phyloP scores from a whole-genome alignment of 495 filamentous ascomycete species.

The Xylaria longipes region DNA sequence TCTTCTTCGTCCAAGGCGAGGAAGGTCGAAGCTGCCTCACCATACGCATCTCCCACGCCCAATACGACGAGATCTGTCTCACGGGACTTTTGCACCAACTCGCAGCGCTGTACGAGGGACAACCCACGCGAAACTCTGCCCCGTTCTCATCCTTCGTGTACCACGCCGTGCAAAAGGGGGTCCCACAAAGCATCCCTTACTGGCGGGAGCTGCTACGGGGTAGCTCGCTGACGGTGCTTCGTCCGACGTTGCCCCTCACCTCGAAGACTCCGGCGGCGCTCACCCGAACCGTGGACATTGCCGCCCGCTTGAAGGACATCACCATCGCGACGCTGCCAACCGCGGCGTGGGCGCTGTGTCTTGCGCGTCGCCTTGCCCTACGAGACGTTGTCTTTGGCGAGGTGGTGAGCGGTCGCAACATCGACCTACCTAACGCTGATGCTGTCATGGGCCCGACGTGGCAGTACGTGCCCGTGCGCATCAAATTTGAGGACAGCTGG shows the following conservation, averaged over 20 bases:
- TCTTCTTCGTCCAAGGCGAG: conserved; percentile 62
- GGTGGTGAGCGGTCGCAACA: conserved; percentile 65
- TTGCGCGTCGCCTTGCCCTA: conserved; percentile 56
- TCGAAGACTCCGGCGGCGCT: conserved; percentile 43
- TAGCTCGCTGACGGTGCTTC: conserved; percentile 57
- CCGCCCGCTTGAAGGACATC: conserved; percentile 51
- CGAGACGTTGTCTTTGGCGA: conserved; percentile 66
- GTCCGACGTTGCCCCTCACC: conserved; percentile 36
- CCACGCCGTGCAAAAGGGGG: conserved; percentile 44
- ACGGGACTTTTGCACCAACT: conserved; percentile 62
- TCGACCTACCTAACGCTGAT: conserved; percentile 53
- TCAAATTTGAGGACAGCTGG: conserved; percentile 38
- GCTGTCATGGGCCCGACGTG: conserved; percentile 53
- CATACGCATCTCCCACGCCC: conserved; percentile 74
- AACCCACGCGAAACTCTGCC: conserved; percentile 46
- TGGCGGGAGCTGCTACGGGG: conserved; percentile 62
- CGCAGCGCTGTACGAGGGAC: conserved; percentile 43
- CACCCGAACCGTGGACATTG: conserved; percentile 52
- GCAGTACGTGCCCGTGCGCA: conserved; percentile 51
- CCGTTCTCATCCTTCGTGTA: conserved; percentile 67
- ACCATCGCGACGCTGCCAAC: conserved; percentile 65
- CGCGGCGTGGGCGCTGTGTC: conserved; percentile 66
- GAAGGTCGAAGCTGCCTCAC: conserved; percentile 61
- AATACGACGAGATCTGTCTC: conserved; percentile 76
- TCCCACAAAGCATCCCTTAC: conserved; percentile 53